Percentiles rank a stretch among this genome's conserved stretches.
These are phyloP conservation scores for Colletotrichum sojae DNA, from an alignment of 2,329 filamentous ascomycete genomes.

Conservation along the genomic window DNA sequence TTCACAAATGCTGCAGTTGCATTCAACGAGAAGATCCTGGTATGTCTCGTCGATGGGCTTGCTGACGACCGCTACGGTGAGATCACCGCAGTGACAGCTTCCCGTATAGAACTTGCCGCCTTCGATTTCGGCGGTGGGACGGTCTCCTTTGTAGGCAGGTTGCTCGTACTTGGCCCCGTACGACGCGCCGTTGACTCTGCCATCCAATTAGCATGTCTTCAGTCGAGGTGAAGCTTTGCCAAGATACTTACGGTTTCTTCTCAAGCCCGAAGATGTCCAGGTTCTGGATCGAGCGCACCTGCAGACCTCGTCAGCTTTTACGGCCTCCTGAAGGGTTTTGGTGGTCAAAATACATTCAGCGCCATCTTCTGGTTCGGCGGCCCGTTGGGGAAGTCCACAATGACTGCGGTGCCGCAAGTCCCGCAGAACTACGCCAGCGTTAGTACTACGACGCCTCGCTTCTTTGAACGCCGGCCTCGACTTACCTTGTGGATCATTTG, in stretches of 20 bases:
- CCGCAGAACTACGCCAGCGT: conserved; percentile 62
- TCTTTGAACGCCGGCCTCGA: not conserved
- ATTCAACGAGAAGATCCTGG: conserved; percentile 53
- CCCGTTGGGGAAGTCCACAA: conserved; percentile 49
- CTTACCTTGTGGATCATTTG: conserved; percentile 59
- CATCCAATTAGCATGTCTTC: conserved; percentile 24
- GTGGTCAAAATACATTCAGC: conserved; percentile 58
- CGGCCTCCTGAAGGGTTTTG: not conserved
- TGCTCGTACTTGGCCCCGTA: conserved; percentile 51
- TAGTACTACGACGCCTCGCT: conserved; percentile 9
- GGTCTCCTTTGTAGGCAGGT: conserved; percentile 56
- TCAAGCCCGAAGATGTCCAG: conserved; percentile 59
- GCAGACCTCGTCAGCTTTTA: conserved; percentile 5
- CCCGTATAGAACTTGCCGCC: conserved; percentile 61
- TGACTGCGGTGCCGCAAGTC: conserved; percentile 62
- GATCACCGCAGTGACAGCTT: conserved; percentile 67
- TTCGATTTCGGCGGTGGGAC: conserved; percentile 55
- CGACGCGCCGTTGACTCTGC: conserved; percentile 56
- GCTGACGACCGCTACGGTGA: conserved; percentile 59
- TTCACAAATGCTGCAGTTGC: conserved; percentile 67
- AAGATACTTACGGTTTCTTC: conserved; percentile 49
- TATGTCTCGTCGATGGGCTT: conserved; percentile 58
- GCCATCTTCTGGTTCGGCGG: conserved; percentile 49
- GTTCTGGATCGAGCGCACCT: conserved; percentile 61
- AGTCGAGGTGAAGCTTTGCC: not conserved